Evolutionary conservation across 2,329 filamentous ascomycete species (phyloP).

Genomic region (Epichloe hybrida): DNA sequence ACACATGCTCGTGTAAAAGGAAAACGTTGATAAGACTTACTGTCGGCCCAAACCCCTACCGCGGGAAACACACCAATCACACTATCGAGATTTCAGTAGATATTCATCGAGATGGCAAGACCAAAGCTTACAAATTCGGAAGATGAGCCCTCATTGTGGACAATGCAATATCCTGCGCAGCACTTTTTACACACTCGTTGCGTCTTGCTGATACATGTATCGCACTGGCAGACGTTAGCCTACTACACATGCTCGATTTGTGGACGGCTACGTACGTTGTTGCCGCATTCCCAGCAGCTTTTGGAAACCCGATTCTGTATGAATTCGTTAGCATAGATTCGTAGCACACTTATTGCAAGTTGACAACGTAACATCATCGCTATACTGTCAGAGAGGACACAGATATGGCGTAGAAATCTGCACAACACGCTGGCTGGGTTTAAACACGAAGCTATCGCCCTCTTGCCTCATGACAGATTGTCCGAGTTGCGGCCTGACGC

Average conservation of each 20-base stretch:
- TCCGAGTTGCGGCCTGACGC: background rate
- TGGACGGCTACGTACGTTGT: slow-evolving; percentile 43
- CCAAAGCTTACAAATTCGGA: slow-evolving; percentile 35
- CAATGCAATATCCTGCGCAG: slow-evolving; percentile 66
- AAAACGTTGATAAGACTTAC: slow-evolving; percentile 4
- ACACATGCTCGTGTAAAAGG: background rate
- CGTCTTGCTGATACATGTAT: slow-evolving; percentile 56
- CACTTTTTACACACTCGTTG: slow-evolving; percentile 62
- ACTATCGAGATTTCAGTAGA: slow-evolving; percentile 24
- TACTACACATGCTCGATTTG: slow-evolving; percentile 1
- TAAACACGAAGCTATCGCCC: background rate
- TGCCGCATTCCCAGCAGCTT: slow-evolving; percentile 79
- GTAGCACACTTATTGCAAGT: background rate
- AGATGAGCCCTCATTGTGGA: slow-evolving; percentile 72
- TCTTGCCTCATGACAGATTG: background rate
- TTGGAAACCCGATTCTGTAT: slow-evolving; percentile 42
- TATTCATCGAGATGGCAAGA: background rate
- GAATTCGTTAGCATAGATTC: background rate
- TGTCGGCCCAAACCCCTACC: slow-evolving; percentile 20
- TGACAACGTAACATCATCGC: background rate
- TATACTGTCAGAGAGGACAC: background rate
- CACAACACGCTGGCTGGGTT: background rate
- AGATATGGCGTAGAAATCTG: background rate
- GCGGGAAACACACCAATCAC: slow-evolving; percentile 28
- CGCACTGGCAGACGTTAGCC: slow-evolving; percentile 40